Conservation (phyloP, 805 yeast species). For the Nadsonia fulvescens region DNA sequence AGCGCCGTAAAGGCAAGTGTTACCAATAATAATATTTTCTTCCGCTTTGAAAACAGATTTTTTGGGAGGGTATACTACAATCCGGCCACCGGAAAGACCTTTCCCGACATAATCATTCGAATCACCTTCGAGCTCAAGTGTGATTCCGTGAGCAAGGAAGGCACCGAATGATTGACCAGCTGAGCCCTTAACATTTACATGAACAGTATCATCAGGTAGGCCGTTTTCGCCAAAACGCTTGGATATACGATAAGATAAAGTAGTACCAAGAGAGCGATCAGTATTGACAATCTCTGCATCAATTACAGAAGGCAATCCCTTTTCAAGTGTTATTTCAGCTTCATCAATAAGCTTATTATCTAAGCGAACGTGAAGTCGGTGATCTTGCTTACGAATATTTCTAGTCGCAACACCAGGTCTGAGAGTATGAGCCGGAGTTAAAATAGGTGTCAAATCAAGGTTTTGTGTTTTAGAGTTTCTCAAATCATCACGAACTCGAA, state of each 20-base stretch:
- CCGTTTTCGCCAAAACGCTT: constrained; percentile 87
- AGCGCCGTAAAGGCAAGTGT: constrained; percentile 96
- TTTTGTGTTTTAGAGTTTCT: constrained; percentile 80
- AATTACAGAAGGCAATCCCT: constrained; percentile 89
- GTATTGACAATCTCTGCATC: constrained; percentile 89
- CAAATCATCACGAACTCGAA: constrained; percentile 66
- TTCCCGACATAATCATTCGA: constrained; percentile 96
- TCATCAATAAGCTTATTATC: constrained; percentile 95
- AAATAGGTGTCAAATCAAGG: constrained; percentile 78
- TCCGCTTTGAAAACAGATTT: constrained; percentile 75
- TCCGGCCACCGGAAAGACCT: constrained; percentile 89
- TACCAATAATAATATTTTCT: constrained; percentile 91
- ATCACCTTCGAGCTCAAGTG: constrained; percentile 91
- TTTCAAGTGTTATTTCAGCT: constrained; percentile 84
- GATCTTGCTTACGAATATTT: constrained; percentile 86
- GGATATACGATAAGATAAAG: constrained; percentile 83
- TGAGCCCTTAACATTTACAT: constrained; percentile 76
- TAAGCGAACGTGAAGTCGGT: constrained; percentile 75
- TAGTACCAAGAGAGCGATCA: constrained; percentile 91
- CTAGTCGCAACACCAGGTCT: constrained; percentile 95
- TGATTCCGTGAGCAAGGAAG: constrained; percentile 87
- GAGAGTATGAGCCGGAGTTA: constrained; percentile 91
- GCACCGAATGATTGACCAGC: constrained; percentile 99
- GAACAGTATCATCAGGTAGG: constrained; percentile 89
- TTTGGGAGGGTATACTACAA: constrained; percentile 82